Evolutionary conservation across 2,329 filamentous ascomycete genomes (phyloP), one percentile per base, ranked within the genome.

Genomic region (Myriosclerotinia scirpicola): DNA sequence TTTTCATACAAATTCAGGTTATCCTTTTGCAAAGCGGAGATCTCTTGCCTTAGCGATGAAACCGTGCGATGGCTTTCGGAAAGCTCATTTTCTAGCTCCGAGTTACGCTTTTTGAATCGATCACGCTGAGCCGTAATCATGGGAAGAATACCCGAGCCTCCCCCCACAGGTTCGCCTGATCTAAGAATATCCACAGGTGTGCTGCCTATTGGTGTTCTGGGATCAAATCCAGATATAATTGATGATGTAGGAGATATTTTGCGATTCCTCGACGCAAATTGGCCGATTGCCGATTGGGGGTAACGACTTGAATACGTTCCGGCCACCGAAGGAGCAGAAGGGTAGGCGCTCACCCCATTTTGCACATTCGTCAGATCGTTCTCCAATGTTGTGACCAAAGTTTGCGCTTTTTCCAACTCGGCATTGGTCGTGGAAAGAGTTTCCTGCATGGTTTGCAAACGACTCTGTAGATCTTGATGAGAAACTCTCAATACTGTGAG

Each of bases 51-150:
- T 56, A 99, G 83, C 46, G 93, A 90, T 26, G 93, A 94, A 30
- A 97, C 88, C 0, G 86, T 90, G 56, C 87, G 85, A 78, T 98
- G 92, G 44, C 86, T 86, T 71, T 96, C 93, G 7, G 93, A 92
- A 12, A 98, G 82, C 75, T 98, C 94, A 68, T 90, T 87, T 79
- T 98, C 95, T 30, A 99, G 86, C 77, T 99, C 91, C 0, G 87
- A 81, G 71, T 97, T 98, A 75, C 93, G 92, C 82, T 96, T 92
- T 83, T 97, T 98, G 85, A 98, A 99, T 62, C 95, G 92, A 79
- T 99, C 95, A 69, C 95, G 90, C 79, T 99, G 96, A 1, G 96
- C 95, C 44, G 95, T 97, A 63, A 99, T 91, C 96, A 99, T 99
- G 44, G 95, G 96, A 34, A 99, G 82, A 70, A 99, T 97, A 15